These are phyloP conservation scores for Mortierella sp. DNA, from an alignment of 371 early-diverging fungal species.

Conservation along the genomic window DNA sequence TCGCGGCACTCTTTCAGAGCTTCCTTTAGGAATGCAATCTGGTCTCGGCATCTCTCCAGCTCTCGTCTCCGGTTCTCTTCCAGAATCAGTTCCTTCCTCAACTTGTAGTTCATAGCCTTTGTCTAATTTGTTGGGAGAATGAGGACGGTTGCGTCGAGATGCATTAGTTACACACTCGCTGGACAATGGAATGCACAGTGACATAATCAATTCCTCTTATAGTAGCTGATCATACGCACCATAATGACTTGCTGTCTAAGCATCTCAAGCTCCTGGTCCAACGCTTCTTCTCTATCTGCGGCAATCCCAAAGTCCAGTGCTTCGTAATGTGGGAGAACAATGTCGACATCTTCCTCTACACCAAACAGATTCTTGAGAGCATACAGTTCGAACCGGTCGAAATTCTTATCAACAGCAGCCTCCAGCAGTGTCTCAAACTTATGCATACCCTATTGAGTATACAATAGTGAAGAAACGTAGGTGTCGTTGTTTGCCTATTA, in stretches of 20 bases:
- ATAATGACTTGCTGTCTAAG: slow-evolving; percentile 64
- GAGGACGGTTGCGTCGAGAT: neutral
- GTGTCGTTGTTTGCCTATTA: neutral
- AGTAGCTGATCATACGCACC: slow-evolving; percentile 36
- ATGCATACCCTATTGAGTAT: slow-evolving; percentile 66
- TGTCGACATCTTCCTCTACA: slow-evolving; percentile 66
- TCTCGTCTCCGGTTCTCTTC: slow-evolving; percentile 35
- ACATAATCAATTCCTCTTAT: neutral
- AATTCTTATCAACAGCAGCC: slow-evolving; percentile 78
- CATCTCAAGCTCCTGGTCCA: slow-evolving; percentile 65
- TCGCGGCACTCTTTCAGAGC: slow-evolving; percentile 36
- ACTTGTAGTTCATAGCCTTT: slow-evolving; percentile 47
- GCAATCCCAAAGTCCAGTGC: slow-evolving; percentile 60
- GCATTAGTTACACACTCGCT: too few species aligned
- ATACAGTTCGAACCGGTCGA: slow-evolving; percentile 85
- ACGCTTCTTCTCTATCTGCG: slow-evolving; percentile 62
- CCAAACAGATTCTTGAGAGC: slow-evolving; percentile 77
- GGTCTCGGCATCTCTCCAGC: slow-evolving; percentile 40
- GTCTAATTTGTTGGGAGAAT: slow-evolving; percentile 18
- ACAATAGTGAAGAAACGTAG: neutral
- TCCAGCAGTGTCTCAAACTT: slow-evolving; percentile 80
- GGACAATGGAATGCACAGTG: neutral
- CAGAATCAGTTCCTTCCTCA: slow-evolving; percentile 42
- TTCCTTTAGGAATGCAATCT: slow-evolving; percentile 45
- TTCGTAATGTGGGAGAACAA: slow-evolving; percentile 67